Evolutionary conservation across 2,329 filamentous ascomycete genomes (phyloP), one percentile per base, ranked within the genome.

Genomic region (Fusarium robinianum): DNA sequence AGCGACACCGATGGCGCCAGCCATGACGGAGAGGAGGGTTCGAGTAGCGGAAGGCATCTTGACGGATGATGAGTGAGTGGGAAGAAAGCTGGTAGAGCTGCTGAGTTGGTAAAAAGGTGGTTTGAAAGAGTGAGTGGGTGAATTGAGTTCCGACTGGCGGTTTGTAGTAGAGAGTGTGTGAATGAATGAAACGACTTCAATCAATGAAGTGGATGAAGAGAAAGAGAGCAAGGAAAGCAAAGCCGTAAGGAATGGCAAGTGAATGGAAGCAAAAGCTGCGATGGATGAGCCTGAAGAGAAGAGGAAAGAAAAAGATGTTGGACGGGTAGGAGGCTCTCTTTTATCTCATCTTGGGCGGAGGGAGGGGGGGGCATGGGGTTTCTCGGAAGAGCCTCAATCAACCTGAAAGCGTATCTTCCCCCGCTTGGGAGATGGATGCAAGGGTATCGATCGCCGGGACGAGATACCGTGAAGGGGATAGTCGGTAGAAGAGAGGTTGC

Each of bases 181-280:
- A 60, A 61, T 55, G 55, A 60, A 46, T 36, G 38, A 51, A 57
- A 44, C 47, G 42, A 56, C 62, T 63, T 64, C 62, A 64, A 30
- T 64, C 62, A 64, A 64, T 64, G 62, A 64, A 64, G 62, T 40
- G 46, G 51, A 35, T 26, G 40, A 54, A 51, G 35, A 46, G 46
- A 49, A 49, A 46, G 46, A 48, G 55, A 52, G 53, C 36, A 63
- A 60, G 42, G 53, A 49, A 56, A 46, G 37, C 41, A 58, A 58
- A 51, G 49, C 46, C 34, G 49, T 49, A 44, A 39, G 27, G 39
- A 41, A 51, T 32, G 41, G 49, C 29, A 53, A 61, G 55, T 42
- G 54, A 63, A 54, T 60, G 59, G 38, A 51, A 60, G 34, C 56
- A 52, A 60, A 55, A 35, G 52, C 46, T 43, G 51, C 40, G 53